Conservation (phyloP, 306 rosid genomes). For the Ochetophila trinervis region DNA sequence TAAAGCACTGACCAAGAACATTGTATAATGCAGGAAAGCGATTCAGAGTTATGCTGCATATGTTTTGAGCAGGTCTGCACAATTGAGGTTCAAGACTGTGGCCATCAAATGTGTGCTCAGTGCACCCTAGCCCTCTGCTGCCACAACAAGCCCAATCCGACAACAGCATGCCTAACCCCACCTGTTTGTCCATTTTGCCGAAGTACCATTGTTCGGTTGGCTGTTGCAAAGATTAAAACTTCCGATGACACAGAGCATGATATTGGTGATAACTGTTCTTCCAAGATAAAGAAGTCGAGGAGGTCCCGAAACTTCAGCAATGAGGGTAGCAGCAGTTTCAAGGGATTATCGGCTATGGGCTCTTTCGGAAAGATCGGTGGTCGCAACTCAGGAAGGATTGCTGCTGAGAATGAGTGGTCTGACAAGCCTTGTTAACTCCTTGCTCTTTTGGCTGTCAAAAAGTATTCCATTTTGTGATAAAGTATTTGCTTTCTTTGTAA, state of each 20-base stretch:
- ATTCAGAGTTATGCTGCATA: conserved; percentile 80
- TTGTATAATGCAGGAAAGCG: conserved; percentile 64
- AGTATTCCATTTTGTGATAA: conserved; percentile 20
- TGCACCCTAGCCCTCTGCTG: conserved; percentile 92
- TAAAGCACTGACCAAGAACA: conserved; percentile 12
- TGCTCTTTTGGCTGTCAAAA: conserved; percentile 22
- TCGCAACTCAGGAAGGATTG: conserved; percentile 64
- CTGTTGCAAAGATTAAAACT: conserved; percentile 48
- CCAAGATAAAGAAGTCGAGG: conserved; percentile 61
- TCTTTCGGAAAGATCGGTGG: conserved; percentile 73
- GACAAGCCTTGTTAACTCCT: conserved; percentile 48
- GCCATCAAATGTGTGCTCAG: conserved; percentile 96
- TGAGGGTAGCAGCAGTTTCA: conserved; percentile 86
- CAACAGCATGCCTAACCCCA: conserved; percentile 56
- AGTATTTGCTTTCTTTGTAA: conserved; percentile 10
- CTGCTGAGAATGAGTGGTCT: conserved; percentile 58
- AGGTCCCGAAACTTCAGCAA: conserved; percentile 54
- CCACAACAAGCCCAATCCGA: conserved; percentile 83
- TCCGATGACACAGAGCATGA: conserved; percentile 48
- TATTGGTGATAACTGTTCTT: conserved; percentile 39
- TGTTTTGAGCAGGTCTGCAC: conserved; percentile 92
- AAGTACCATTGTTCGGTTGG: conserved; percentile 58
- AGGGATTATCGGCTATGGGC: conserved; percentile 57
- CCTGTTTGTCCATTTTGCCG: conserved; percentile 97
- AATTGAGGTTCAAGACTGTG: conserved; percentile 81